Base-by-base conservation (phyloP, 2,329 filamentous ascomycete genomes). In the Cryphonectria radicalis region DNA sequence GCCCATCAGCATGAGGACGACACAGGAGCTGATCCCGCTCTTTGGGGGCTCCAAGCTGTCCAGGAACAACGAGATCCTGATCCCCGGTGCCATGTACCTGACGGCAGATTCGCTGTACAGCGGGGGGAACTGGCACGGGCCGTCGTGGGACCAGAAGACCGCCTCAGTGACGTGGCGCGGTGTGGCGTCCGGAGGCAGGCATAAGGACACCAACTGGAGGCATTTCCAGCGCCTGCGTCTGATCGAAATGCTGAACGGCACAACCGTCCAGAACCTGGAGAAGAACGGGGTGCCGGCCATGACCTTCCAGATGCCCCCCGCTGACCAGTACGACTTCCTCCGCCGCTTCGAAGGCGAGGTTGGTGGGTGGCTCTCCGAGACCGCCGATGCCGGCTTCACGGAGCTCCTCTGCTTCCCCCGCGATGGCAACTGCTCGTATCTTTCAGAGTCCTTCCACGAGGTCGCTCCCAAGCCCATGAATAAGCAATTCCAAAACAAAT, bases 221-320 rank as follows among this genome's bases (percentile, higher is more conserved):
- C 87, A 88, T 50, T 92, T 92, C 75, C 91, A 93, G 73, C 89
- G 91, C n/a, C 91, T 92, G 75, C 89, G 91, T 4, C 88, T 93
- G 71, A 82, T 93, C 37, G 84, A 89, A 71, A 91, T 93, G 89
- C 81, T 91, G 64, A 93, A 93, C 75, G 86, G 86, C 11, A 91
- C 89, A 0, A 85, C 83, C 25, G 87, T 91, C 32, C 78, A 78
- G 40, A 76, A 79, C 11, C 82, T 86, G 43, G 86, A 90, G 76
- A 76, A 80, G 55, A 76, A 78, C 22, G 78, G 75, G 50, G 74
- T 79, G 64, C 80, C 82, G 53, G 77, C 85, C 46, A 77, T 80
- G 73, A 86, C 87, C 10, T 89, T 88, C 75, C 81, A 83, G 62
- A 78, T 89, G 69, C 86, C 86, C 0, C 78, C 80, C 0, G 35